Percentiles rank a stretch among this genome's conserved stretches.
phyloP scores from a whole-genome alignment of 176 grass and related monocot genomes.

The Aegilops longissima region DNA sequence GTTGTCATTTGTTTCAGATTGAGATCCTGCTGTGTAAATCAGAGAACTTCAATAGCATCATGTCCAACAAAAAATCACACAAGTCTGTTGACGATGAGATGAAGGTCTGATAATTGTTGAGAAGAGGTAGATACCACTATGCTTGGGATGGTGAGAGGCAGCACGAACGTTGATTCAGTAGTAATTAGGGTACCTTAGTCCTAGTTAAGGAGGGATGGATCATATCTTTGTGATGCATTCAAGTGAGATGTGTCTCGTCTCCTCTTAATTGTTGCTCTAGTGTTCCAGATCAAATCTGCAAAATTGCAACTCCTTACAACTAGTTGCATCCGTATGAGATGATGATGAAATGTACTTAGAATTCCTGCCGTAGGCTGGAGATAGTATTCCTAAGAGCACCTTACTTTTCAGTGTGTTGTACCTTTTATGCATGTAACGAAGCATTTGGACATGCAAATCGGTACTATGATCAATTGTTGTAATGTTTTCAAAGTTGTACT shows the following conservation, averaged over 20 bases:
- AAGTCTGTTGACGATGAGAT: constrained; percentile 50
- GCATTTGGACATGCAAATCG: background rate
- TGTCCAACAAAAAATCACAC: constrained; percentile 50
- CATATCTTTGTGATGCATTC: constrained; percentile 9
- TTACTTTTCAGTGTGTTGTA: constrained; percentile 9
- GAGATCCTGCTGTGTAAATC: constrained; percentile 85
- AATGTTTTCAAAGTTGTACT: constrained; percentile 4
- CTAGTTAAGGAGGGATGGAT: constrained; percentile 31
- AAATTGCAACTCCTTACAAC: background rate
- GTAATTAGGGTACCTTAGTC: constrained; percentile 33
- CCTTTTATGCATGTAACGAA: constrained; percentile 17
- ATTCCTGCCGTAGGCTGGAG: background rate
- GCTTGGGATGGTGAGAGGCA: constrained; percentile 16
- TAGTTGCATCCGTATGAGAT: constrained; percentile 23
- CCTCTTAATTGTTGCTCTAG: background rate
- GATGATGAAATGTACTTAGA: constrained; percentile 24
- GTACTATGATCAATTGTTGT: background rate
- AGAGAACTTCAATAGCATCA: constrained; percentile 61
- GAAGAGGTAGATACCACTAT: constrained; percentile 18
- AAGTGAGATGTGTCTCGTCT: background rate
- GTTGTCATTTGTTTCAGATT: constrained; percentile 50
- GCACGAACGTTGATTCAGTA: background rate
- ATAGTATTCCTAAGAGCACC: constrained; percentile 5
- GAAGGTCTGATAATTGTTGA: constrained; percentile 34
- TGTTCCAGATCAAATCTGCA: constrained; percentile 18